Base-by-base conservation (phyloP, 2,329 filamentous ascomycete genomes). In the Fusarium citri region DNA sequence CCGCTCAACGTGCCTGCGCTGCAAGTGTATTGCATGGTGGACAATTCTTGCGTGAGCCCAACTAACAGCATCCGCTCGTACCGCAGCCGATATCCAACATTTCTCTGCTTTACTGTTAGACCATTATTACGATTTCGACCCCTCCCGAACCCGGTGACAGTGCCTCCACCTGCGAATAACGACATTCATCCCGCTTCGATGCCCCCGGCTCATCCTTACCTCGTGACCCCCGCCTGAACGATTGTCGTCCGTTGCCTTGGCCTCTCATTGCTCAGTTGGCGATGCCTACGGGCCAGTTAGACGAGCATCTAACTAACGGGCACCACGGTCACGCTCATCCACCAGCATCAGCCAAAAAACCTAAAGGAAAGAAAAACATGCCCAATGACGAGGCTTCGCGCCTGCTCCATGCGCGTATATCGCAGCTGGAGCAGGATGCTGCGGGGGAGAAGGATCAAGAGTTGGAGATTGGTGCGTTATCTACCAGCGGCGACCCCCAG, bases 401-500 rank as follows among this genome's bases (percentile, higher is more conserved):
- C 81, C 87, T 98, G 70, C 88, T 99, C 54, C 92, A 94, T 68
- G 94, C 94, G 67, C 94, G 97, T 78, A 98, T 99, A 78, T 95
- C 94, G 23, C 96, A 98, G 83, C 85, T 99, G 63, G 96, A 99
- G 80, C 92, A 94, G 68, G 94, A 98, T 85, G 93, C 92, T 51
- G 94, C 94, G 14, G 93, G 94, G 64, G 94, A 97, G 79, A 97
- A 97, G 81, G 95, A 97, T 74, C 94, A 98, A 81, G 94, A 98
- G 82, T 89, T 92, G 66, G 96, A 98, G 84, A 98, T 99, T 79
- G 94, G 94, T 97, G 84, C 78, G 90, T 62, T 59, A 50, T 57
- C 46, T 49, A 54, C 59, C 68, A 55, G 25, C 68, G 48, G 41
- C 68, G 64, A 43, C 25, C 28, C 53, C 56, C 30, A 57, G 31